Conservation (phyloP, 2,329 filamentous ascomycete species). For the Lojkania enalia region DNA sequence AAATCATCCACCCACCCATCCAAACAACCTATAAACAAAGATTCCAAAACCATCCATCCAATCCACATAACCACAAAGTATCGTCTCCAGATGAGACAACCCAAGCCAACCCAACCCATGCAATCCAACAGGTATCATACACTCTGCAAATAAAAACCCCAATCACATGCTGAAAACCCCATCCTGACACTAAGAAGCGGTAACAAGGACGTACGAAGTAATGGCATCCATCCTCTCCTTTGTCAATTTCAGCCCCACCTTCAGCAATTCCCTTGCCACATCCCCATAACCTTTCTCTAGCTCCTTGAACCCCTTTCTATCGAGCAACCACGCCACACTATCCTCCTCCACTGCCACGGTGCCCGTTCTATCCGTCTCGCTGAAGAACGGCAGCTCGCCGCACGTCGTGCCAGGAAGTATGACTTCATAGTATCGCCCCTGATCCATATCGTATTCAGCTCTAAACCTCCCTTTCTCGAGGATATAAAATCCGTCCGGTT, state of each 20-base stretch:
- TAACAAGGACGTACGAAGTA: conserved; percentile 50
- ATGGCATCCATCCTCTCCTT: conserved; percentile 85
- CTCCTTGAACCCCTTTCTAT: conserved; percentile 68
- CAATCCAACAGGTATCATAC: too few relatives aligned
- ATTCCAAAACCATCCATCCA: too few relatives aligned
- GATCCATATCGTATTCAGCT: conserved; percentile 87
- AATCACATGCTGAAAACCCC: too few relatives aligned
- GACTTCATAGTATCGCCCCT: conserved; percentile 85
- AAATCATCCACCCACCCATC: too few relatives aligned
- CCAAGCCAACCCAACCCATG: too few relatives aligned
- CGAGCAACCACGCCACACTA: conserved; percentile 81
- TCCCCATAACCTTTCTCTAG: conserved; percentile 74
- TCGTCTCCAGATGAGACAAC: too few relatives aligned
- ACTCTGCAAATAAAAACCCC: too few relatives aligned
- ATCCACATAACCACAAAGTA: too few relatives aligned
- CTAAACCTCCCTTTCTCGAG: conserved; percentile 86
- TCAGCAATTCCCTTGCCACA: conserved; percentile 80
- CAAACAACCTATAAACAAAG: too few relatives aligned
- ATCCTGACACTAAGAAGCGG: too few relatives aligned
- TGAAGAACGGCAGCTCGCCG: conserved; percentile 95
- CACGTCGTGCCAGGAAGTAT: conserved; percentile 95
- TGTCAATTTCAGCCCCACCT: conserved; percentile 88
- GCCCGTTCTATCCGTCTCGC: conserved; percentile 82
- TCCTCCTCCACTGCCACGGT: conserved; percentile 83
- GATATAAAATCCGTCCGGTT: conserved; percentile 83